These are phyloP conservation scores for Asterochloris sp. DNA, from an alignment of 139 green algal genomes.

Conservation along the genomic window DNA sequence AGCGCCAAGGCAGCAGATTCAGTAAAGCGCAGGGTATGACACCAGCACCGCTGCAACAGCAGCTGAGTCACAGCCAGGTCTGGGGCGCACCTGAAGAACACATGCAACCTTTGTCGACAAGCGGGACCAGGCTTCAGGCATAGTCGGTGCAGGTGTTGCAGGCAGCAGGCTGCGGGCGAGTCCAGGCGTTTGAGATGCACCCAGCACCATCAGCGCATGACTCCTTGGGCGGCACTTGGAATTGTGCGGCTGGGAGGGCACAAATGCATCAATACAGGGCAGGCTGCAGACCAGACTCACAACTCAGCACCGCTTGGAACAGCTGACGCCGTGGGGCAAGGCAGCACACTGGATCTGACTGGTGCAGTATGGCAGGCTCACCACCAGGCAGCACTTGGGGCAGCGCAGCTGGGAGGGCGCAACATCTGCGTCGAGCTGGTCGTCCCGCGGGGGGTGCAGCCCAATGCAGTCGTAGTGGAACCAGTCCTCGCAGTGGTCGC, in stretches of 20 bases:
- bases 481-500: constrained; percentile 66
- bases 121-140: neutral
- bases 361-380: neutral
- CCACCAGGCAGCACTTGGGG: constrained; percentile 49
- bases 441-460: constrained; percentile 25
- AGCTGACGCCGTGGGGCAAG: neutral
- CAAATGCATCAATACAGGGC: too few relatives aligned
- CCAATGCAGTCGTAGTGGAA: constrained; percentile 73
- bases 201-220: too few relatives aligned
- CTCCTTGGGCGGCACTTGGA: too few relatives aligned
- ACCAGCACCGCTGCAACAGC: neutral
- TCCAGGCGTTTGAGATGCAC: too few relatives aligned
- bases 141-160: neutral
- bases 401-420: constrained; percentile 44
- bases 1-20: neutral
- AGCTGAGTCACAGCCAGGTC: neutral
- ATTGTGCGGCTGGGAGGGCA: too few relatives aligned
- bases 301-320: too few relatives aligned
- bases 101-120: neutral
- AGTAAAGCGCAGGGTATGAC: neutral
- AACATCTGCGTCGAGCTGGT: constrained; percentile 35
- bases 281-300: too few relatives aligned
- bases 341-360: neutral
- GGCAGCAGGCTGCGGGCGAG: neutral
- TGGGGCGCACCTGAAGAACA: neutral